Conservation (phyloP, 1,284 basidiomycete species). For the Athelia psychrophila region DNA sequence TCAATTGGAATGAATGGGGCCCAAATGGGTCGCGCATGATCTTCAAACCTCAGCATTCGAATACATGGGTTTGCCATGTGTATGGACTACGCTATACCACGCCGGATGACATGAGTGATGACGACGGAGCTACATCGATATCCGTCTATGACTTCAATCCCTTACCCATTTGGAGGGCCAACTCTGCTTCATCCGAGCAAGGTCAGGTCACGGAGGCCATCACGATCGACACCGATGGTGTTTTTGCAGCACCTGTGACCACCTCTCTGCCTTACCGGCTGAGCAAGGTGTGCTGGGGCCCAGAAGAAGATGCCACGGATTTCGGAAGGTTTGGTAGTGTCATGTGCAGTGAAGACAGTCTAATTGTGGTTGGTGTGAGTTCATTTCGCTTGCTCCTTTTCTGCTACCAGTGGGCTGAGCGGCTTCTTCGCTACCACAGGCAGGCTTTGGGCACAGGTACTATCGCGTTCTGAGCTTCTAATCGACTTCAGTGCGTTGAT, state of each 20-base stretch:
- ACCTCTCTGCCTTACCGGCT: conserved; percentile 44
- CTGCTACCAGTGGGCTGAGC: conserved; percentile 1
- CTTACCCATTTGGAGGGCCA: conserved; percentile 31
- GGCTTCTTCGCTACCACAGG: background rate
- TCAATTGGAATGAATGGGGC: conserved; percentile 57
- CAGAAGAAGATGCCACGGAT: conserved; percentile 15
- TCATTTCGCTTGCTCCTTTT: conserved; percentile 2
- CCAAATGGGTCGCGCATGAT: conserved; percentile 42
- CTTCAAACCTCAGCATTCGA: conserved; percentile 28
- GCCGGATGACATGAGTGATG: conserved; percentile 9
- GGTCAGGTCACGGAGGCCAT: conserved; percentile 13
- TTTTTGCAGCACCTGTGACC: conserved; percentile 35
- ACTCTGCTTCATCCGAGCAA: conserved; percentile 7
- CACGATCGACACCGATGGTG: conserved; percentile 16
- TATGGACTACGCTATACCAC: conserved; percentile 46
- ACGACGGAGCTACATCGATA: conserved; percentile 14
- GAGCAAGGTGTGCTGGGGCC: background rate
- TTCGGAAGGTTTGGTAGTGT: conserved; percentile 23
- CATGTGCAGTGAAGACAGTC: conserved; percentile 54
- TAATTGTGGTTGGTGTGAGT: conserved; percentile 50
- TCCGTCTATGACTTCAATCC: conserved; percentile 54
- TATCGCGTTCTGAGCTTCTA: conserved; percentile 30
- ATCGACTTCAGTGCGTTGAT: no score
- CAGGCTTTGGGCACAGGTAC: conserved; percentile 14
- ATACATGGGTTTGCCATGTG: conserved; percentile 58